A percentile compares a stretch with the other conserved stretches of the same genome.
These are phyloP conservation scores for Fusarium illudens DNA, from an alignment of 2,329 filamentous ascomycete species.

Conservation along the genomic window DNA sequence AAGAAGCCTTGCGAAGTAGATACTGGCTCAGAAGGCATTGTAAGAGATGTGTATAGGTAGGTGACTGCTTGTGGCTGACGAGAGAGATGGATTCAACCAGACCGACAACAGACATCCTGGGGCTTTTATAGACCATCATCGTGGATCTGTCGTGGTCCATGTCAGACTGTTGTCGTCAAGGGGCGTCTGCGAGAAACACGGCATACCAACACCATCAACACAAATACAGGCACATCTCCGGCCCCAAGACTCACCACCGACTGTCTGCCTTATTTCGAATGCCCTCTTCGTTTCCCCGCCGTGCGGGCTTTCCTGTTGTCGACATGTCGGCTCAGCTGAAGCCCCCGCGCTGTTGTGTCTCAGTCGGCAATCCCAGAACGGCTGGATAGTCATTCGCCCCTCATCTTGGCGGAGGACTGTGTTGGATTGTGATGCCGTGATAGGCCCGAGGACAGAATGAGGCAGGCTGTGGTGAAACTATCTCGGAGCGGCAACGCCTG, in stretches of 20 bases:
- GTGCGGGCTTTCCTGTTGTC: neutral
- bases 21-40: conserved; percentile 23
- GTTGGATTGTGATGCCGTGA: conserved; percentile 17
- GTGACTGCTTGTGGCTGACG: neutral
- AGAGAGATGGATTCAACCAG: neutral
- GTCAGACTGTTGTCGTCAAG: conserved; percentile 6
- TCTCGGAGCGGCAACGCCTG: conserved; percentile 1
- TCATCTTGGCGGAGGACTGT: conserved; percentile 26
- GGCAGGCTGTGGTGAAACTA: conserved; percentile 29
- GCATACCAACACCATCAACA: neutral
- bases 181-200: neutral
- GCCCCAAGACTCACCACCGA: neutral
- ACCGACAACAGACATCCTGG: neutral
- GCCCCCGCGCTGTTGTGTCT: conserved; percentile 31
- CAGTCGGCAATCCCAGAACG: conserved; percentile 19
- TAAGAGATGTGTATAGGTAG: neutral
- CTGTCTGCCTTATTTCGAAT: neutral
- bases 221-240: neutral
- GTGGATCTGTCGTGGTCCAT: neutral
- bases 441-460: conserved; percentile 18
- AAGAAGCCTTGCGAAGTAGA: conserved; percentile 18
- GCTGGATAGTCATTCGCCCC: conserved; percentile 15
- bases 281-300: neutral
- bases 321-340: conserved; percentile 14
- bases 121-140: conserved; percentile 19